Evolutionary conservation across 2,329 filamentous ascomycete species (phyloP), one percentile per base, ranked within the genome.

Genomic region (Monosporascus sp.): DNA sequence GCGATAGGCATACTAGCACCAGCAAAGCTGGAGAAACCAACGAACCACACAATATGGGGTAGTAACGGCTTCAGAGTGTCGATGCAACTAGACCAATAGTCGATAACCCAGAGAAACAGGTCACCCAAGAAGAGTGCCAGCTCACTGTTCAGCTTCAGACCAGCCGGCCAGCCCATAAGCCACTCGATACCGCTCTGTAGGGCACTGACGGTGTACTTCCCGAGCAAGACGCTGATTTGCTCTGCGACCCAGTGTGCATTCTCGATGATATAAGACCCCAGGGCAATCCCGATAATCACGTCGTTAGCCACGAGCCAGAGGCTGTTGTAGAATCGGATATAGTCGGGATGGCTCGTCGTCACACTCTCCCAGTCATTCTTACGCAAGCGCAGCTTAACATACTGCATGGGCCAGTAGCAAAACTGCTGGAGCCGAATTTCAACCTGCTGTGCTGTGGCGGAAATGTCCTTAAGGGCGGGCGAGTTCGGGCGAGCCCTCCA

Each of bases 291-390:
- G 55, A 99, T 97, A 59, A 99, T 99, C 47, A 99, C 88, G 72
- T 99, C 94, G 73, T 99, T 99, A 31, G 92, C 92, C 22, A 99
- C 94, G 8, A 99, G 87, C 94, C 94, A 99, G 5, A 99, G 76
- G 65, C 91, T 97, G 70, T 99, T 99, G 74, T 97, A 99, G 72
- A 99, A 99, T 17, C 94, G 88, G 60, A 99, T 99, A 69, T 99
- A 99, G 69, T 99, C 94, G 1, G 93, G 90, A 69, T 99, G 93
- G 63, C 88, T 96, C 47, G 88, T 94, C 0, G 92, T 97, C 52
- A 97, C 88, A 68, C 93, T 97, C 54, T 91, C 89, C 93, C 94
- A 97, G 62, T 96, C 90, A 57, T 87, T 85, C 66, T 96, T 95
- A 39, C 92, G 81, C 65, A 89, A 85, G n/a, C 92, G 87, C 47